Evolutionary conservation across 805 yeast species (phyloP).

Genomic region (Yarrowia porcina): DNA sequence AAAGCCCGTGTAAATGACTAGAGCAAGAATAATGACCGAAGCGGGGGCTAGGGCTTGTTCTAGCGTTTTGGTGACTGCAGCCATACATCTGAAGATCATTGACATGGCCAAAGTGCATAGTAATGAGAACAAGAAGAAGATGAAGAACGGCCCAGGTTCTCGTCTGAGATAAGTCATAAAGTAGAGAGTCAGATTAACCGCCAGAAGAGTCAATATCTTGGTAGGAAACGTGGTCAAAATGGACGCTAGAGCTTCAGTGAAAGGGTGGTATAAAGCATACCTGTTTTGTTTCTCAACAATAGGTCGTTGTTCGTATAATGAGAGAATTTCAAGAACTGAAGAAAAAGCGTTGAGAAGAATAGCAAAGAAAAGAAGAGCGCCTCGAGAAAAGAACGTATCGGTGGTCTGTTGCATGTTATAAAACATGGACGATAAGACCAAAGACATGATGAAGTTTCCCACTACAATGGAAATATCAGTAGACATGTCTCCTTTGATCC

Average conservation of each 20-base stretch:
- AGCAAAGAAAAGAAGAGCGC: constrained; percentile 61
- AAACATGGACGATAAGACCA: constrained; percentile 56
- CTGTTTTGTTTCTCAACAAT: constrained; percentile 58
- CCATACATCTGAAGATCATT: constrained; percentile 47
- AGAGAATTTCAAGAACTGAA: constrained; percentile 45
- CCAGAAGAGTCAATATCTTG: constrained; percentile 45
- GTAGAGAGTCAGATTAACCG: constrained; percentile 50
- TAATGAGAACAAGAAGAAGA: constrained; percentile 45
- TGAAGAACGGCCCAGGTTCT: constrained; percentile 54
- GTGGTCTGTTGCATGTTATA: constrained; percentile 49
- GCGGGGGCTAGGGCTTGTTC: constrained; percentile 48
- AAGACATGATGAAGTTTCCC: constrained; percentile 50
- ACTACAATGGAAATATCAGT: constrained; percentile 44
- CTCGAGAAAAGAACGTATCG: constrained; percentile 52
- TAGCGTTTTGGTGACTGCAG: constrained; percentile 40
- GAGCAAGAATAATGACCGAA: constrained; percentile 42
- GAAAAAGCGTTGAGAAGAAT: constrained; percentile 47
- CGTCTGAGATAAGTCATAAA: constrained; percentile 55
- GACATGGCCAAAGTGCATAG: constrained; percentile 54
- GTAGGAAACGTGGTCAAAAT: constrained; percentile 56
- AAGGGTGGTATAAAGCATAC: constrained; percentile 57
- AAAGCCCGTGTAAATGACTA: constrained; percentile 48
- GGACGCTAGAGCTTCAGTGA: constrained; percentile 63
- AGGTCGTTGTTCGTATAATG: constrained; percentile 48
- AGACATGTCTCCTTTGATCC: constrained; percentile 51